phyloP scores from a whole-genome alignment of 352 stramenopile species.

The Phytophthora agathidicida region DNA sequence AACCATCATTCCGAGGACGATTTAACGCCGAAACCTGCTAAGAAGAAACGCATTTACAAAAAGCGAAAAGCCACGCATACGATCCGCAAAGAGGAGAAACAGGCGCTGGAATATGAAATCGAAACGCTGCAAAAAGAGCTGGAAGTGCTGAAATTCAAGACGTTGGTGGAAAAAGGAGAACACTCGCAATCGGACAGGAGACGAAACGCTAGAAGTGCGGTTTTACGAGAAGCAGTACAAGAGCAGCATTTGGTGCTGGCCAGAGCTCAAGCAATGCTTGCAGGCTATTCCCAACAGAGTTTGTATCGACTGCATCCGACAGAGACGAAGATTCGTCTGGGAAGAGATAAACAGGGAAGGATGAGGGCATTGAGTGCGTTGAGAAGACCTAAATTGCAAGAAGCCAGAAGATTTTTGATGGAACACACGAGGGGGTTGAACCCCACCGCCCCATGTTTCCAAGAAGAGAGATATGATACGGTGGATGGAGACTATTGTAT shows the following conservation, averaged over 20 bases:
- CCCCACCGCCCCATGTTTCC: conserved; percentile 31
- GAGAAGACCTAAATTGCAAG: conserved; percentile 35
- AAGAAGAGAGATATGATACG: conserved; percentile 57
- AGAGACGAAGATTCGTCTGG: conserved; percentile 41
- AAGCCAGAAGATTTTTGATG: conserved; percentile 38
- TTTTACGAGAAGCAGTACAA: conserved; percentile 38
- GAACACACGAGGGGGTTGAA: conserved; percentile 35
- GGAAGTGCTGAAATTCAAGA: conserved; percentile 40
- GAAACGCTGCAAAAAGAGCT: conserved; percentile 39
- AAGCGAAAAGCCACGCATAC: conserved; percentile 53
- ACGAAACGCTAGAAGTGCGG: conserved; percentile 1
- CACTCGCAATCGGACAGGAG: conserved; percentile 19
- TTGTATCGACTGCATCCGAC: conserved; percentile 35
- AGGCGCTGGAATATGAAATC: conserved; percentile 33
- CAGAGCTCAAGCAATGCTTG: conserved; percentile 37
- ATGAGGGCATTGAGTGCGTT: conserved; percentile 32
- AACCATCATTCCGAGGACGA: neutral
- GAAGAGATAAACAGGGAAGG: conserved; percentile 29
- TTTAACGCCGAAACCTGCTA: conserved; percentile 1
- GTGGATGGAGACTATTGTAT: conserved; percentile 53
- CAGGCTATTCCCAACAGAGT: conserved; percentile 29
- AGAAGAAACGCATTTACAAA: conserved; percentile 44
- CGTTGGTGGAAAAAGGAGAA: conserved; percentile 25
- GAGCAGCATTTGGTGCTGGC: conserved; percentile 45
- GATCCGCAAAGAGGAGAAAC: conserved; percentile 52